These are phyloP conservation scores for Paramyrothecium sp. DNA, from an alignment of 2,329 filamentous ascomycete genomes.

Conservation along the genomic window DNA sequence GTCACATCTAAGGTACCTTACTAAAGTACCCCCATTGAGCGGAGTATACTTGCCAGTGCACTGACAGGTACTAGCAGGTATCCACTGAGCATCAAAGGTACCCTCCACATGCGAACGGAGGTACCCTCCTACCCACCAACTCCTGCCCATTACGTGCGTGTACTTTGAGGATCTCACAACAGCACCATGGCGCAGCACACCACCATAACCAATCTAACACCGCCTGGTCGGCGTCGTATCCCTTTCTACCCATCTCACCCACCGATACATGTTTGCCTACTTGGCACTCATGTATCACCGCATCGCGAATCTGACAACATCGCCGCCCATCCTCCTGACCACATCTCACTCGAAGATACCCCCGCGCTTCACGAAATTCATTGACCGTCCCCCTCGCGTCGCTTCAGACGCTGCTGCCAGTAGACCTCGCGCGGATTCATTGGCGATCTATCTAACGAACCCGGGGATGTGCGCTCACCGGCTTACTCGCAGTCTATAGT, in stretches of 20 bases:
- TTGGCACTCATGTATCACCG: not conserved
- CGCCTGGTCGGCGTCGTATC: not conserved
- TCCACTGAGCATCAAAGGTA: too few species aligned
- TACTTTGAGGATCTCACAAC: not conserved
- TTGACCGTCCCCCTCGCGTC: not conserved
- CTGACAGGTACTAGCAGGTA: too few species aligned
- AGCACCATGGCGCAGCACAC: not conserved
- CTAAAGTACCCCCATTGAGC: too few species aligned
- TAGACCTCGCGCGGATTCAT: not conserved
- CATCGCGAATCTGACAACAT: not conserved
- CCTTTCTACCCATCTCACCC: not conserved
- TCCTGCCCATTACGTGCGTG: too few species aligned
- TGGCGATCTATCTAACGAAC: not conserved
- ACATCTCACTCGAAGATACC: too few species aligned
- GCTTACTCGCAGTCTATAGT: slow-evolving; percentile 10
- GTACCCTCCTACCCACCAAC: too few species aligned
- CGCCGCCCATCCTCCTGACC: too few species aligned
- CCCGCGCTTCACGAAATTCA: too few species aligned
- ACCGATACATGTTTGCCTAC: not conserved
- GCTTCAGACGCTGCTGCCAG: not conserved
- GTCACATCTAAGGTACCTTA: too few species aligned
- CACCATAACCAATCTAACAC: not conserved
- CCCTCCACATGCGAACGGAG: too few species aligned
- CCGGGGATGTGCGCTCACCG: slow-evolving; percentile 5
- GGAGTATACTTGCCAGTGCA: too few species aligned